Base-by-base conservation (phyloP, 768 basidiomycete species). In the Rhodotorula diobovata region DNA sequence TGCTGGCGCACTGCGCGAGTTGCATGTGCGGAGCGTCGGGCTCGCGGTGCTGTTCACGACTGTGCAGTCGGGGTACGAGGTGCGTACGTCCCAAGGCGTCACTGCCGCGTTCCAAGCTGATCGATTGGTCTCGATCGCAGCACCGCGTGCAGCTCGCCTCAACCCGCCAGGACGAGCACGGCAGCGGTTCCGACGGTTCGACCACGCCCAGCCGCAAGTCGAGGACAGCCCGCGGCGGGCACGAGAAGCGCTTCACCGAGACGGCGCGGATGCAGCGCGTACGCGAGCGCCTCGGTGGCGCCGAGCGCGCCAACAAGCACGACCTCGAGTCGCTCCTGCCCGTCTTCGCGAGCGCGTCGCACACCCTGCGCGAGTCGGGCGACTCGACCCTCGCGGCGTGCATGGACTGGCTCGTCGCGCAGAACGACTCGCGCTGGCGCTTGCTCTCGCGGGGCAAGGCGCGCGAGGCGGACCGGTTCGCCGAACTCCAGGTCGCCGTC, bases 271-370 rank as follows among this genome's bases (percentile, higher is more conserved):
- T 74, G 63, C 59, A 34, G 39, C 58, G 55, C 21, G 18, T 73
- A 12, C 70, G 76, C 21, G 25, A 39, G 14, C 35, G 55, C 37
- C 37, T 74, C 5, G 34, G 37, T 32, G n/a, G 35, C 46, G 66
- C 76, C 35, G 78, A 78, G 64, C 37, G 41, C 35, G 46, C 61
- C 39, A 69, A 76, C 57, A 65, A 76, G 6, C 78, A 76, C 67
- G 73, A 71, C 53, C 73, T 82, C 21, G 68, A 70, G 25, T 68
- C 74, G 8, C 76, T 82, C 2, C 61, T 81, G 11, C 81, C 82
- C 3, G 65, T 81, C n/a, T 62, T 73, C 57, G 61, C 59, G 5
- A 12, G 35, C 1, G 61, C 67, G n/a, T 67, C 70, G 78, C 39
- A 60, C 8, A 59, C 67, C 0, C 73, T 82, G 1, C 76, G 81